These are phyloP conservation scores for Dissoconium aciculare DNA, from an alignment of 2,329 filamentous ascomycete species.

Conservation along the genomic window DNA sequence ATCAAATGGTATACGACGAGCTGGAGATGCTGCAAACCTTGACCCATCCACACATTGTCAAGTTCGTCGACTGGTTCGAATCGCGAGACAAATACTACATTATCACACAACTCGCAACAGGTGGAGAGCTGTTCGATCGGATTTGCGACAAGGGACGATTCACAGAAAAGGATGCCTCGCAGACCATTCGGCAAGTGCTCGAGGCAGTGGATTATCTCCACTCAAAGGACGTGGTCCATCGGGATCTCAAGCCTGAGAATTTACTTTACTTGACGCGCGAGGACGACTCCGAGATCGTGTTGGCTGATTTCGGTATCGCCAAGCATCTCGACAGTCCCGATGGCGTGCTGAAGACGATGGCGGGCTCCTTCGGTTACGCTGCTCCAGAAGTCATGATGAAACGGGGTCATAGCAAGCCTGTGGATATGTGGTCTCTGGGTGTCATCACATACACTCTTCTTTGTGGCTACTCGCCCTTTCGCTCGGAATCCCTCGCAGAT, in stretches of 20 bases:
- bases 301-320: constrained; percentile 96
- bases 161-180: constrained; percentile 92
- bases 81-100: constrained; percentile 99
- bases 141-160: constrained; percentile 98
- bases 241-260: constrained; percentile 97
- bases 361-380: constrained; percentile 93
- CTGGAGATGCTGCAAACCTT: constrained; percentile 82
- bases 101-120: constrained; percentile 87
- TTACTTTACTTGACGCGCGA: constrained; percentile 78
- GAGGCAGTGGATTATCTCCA: constrained; percentile 91
- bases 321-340: constrained; percentile 89
- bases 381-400: constrained; percentile 98
- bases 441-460: constrained; percentile 98
- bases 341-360: constrained; percentile 94
- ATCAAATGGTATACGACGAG: constrained; percentile 98
- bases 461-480: constrained; percentile 95
- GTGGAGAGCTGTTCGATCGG: constrained; percentile 91
- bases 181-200: constrained; percentile 88
- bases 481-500: constrained; percentile 82
- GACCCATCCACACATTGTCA: constrained; percentile 88
- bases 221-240: constrained; percentile 84
- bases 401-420: constrained; percentile 90
- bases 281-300: constrained; percentile 65
- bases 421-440: constrained; percentile 98
- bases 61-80: constrained; percentile 98